Evolutionary conservation across 495 filamentous ascomycete genomes (phyloP), one percentile per base, ranked within the genome.

Genomic region (Xylaria acuta): DNA sequence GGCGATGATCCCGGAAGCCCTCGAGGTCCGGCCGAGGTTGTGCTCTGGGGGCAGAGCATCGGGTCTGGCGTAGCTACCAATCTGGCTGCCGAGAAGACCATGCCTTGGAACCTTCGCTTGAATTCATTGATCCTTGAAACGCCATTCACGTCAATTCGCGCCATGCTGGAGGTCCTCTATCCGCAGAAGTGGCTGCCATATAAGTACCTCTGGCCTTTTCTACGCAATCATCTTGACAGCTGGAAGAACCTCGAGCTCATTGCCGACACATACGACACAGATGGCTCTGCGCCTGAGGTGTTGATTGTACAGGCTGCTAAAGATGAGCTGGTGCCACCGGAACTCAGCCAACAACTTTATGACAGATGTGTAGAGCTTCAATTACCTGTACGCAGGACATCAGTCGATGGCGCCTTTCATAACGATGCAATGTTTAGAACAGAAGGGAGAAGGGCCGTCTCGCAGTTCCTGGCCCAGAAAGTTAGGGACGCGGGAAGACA

Each of bases 151-250:
- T 93, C 87, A 66, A 86, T 94, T 66, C 82, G 86, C n/a, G 86
- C 88, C 38, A 94, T 97, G 92, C 82, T 97, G 22, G 81, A 87
- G 38, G 88, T 87, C 2, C 77, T 97, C 25, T 96, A 94, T 79
- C 93, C 93, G 12, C 92, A 95, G 75, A 92, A 88, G 71, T 95
- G 93, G 93, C 80, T 95, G 0, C 92, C 92, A 1, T 95, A 96
- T 70, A 79, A 78, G 36, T 75, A 85, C 45, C 78, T 86, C 3
- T 86, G 85, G 83, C 85, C 84, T 0, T 86, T 86, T 56, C 75
- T 86, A 36, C 78, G 84, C 38, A 86, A 81, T 43, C 82, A 84
- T 45, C 73, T 86, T 45, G 82, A 85, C 58, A 86, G 84, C 67
- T 85, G 79, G 80, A 70, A 76, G 60, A 85, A 85, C 74, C 38